phyloP scores from a whole-genome alignment of 352 stramenopile species.

The Phytophthora sansomeana region DNA sequence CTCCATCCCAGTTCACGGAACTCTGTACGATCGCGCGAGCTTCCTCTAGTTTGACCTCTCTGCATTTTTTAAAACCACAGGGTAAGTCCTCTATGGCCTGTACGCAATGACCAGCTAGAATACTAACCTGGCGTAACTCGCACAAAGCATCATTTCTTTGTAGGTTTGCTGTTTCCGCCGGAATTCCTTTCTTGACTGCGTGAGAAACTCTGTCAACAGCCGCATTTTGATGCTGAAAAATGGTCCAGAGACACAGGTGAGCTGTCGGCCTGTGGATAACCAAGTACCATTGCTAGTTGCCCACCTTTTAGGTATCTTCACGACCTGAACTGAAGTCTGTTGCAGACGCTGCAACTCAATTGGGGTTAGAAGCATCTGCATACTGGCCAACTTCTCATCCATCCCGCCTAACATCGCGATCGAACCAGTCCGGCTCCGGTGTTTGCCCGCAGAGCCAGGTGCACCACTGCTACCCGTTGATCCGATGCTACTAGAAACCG shows the following conservation, averaged over 20 bases:
- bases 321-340: slow-evolving; percentile 61
- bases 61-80: slow-evolving; percentile 8
- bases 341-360: slow-evolving; percentile 82
- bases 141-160: slow-evolving; percentile 55
- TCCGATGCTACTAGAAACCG: slow-evolving; percentile 10
- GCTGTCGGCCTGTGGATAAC: neutral
- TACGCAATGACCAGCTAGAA: neutral
- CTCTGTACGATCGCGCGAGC: slow-evolving; percentile 78
- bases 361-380: slow-evolving; percentile 82
- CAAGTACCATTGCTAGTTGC: neutral
- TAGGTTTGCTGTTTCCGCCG: slow-evolving; percentile 53
- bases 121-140: slow-evolving; percentile 58
- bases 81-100: neutral
- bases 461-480: slow-evolving; percentile 5
- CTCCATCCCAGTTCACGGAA: slow-evolving; percentile 44
- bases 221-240: slow-evolving; percentile 62
- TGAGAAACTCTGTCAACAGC: slow-evolving; percentile 61
- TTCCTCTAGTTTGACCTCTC: slow-evolving; percentile 72
- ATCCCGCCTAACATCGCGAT: slow-evolving; percentile 57
- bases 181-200: slow-evolving; percentile 49
- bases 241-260: neutral
- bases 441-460: slow-evolving; percentile 28
- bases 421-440: slow-evolving; percentile 19
- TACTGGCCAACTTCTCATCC: slow-evolving; percentile 66
- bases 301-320: slow-evolving; percentile 76